Conservation (phyloP, 352 stramenopile genomes). For the Globisporangium solare region DNA sequence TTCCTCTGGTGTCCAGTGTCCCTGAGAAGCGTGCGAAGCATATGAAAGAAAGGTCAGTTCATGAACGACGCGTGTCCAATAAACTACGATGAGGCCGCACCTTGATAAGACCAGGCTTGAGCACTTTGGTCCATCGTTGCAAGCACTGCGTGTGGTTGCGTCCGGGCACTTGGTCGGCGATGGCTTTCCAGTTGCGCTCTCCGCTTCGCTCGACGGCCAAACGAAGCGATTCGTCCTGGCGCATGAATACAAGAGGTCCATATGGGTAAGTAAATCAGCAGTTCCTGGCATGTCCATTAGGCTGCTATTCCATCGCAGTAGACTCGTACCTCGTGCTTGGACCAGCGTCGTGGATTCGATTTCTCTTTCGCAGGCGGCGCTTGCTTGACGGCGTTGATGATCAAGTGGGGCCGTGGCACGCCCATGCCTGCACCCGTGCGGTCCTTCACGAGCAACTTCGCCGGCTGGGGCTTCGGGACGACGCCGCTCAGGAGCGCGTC, state of each 20-base stretch:
- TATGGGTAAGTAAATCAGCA: background rate
- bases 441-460: slow-evolving; percentile 73
- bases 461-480: slow-evolving; percentile 19
- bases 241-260: background rate
- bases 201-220: slow-evolving; percentile 81
- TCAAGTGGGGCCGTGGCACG: slow-evolving; percentile 60
- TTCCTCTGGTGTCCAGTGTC: slow-evolving; percentile 90
- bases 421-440: slow-evolving; percentile 72
- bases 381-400: slow-evolving; percentile 72
- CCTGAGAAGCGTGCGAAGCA: slow-evolving; percentile 29
- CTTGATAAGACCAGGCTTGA: slow-evolving; percentile 92
- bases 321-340: slow-evolving; percentile 52
- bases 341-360: slow-evolving; percentile 79
- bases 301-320: too few relatives aligned
- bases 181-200: slow-evolving; percentile 89
- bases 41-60: background rate
- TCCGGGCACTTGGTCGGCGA: slow-evolving; percentile 87
- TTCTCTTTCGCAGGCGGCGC: slow-evolving; percentile 80
- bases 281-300: too few relatives aligned
- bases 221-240: slow-evolving; percentile 74
- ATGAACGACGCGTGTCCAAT: background rate
- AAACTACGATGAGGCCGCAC: slow-evolving; percentile 17
- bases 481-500: background rate
- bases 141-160: slow-evolving; percentile 92
- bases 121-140: slow-evolving; percentile 92